These are phyloP conservation scores for Yamadazyma dendronema DNA, from an alignment of 1,139 yeast species.

Conservation along the genomic window DNA sequence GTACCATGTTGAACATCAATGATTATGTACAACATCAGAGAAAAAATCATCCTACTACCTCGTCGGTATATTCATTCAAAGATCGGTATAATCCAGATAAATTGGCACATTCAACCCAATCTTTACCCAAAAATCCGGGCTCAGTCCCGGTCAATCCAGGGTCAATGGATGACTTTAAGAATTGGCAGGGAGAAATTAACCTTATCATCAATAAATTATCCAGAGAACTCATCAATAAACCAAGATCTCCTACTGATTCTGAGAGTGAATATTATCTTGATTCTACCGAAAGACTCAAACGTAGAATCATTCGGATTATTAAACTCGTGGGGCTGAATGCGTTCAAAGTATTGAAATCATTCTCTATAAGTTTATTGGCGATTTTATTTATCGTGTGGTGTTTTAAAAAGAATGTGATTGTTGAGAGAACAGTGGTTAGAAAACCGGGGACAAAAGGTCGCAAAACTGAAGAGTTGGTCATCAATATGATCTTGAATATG, in stretches of 20 bases:
- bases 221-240: conserved; percentile 27
- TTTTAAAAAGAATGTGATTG: conserved; percentile 41
- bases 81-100: conserved; percentile 2
- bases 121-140: conserved; percentile 11
- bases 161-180: conserved; percentile 36
- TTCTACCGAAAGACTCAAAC: conserved; percentile 24
- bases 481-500: conserved; percentile 45
- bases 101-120: conserved; percentile 10
- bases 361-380: conserved; percentile 38
- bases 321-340: conserved; percentile 29
- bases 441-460: conserved; percentile 25
- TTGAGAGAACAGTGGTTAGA: conserved; percentile 38
- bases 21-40: conserved; percentile 41
- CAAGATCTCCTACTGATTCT: conserved; percentile 14
- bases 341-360: conserved; percentile 33
- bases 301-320: conserved; percentile 23
- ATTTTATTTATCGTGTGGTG: conserved; percentile 45
- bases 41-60: conserved; percentile 18
- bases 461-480: conserved; percentile 39
- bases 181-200: conserved; percentile 48
- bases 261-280: conserved; percentile 20
- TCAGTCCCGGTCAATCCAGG: conserved; percentile 6
- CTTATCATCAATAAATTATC: conserved; percentile 39
- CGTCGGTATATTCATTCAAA: conserved; percentile 9
- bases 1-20: conserved; percentile 36